Conservation (phyloP, 805 yeast species). For the Pichia pseudocactophila region DNA sequence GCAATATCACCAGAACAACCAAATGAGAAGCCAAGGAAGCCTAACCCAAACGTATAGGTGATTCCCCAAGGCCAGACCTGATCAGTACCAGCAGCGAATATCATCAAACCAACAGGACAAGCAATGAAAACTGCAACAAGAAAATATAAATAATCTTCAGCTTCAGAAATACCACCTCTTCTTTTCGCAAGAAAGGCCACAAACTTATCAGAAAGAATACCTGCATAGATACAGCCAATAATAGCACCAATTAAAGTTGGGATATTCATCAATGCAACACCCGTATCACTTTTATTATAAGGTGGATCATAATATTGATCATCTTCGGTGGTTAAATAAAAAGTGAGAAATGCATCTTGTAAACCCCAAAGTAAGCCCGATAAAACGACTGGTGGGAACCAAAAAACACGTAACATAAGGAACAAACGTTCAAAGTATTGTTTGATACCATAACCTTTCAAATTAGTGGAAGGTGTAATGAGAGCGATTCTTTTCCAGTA, state of each 20-base stretch:
- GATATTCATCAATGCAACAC: conserved; percentile 68
- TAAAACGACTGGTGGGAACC: conserved; percentile 54
- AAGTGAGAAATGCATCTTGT: conserved; percentile 68
- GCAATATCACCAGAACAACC: conserved; percentile 68
- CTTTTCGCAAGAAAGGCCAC: conserved; percentile 53
- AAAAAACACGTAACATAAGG: conserved; percentile 45
- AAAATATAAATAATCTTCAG: conserved; percentile 56
- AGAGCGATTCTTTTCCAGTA: conserved; percentile 40
- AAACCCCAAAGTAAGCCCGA: conserved; percentile 75
- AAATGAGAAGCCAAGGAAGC: conserved; percentile 59
- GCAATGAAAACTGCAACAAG: conserved; percentile 45
- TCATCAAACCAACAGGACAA: conserved; percentile 52
- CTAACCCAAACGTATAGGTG: conserved; percentile 48
- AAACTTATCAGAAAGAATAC: conserved; percentile 49
- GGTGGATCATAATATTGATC: conserved; percentile 58
- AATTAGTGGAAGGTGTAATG: conserved; percentile 48
- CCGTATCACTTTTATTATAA: conserved; percentile 53
- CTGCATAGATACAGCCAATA: conserved; percentile 59
- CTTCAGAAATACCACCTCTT: conserved; percentile 54
- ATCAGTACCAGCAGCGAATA: conserved; percentile 61
- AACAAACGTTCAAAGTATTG: conserved; percentile 50
- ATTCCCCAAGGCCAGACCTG: conserved; percentile 43
- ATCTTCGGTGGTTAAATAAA: conserved; percentile 67
- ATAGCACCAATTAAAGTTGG: conserved; percentile 61
- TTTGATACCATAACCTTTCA: conserved; percentile 55